Base-by-base conservation (phyloP, 192 early-diverging fungal genomes). In the Entomortierella lignicola region DNA sequence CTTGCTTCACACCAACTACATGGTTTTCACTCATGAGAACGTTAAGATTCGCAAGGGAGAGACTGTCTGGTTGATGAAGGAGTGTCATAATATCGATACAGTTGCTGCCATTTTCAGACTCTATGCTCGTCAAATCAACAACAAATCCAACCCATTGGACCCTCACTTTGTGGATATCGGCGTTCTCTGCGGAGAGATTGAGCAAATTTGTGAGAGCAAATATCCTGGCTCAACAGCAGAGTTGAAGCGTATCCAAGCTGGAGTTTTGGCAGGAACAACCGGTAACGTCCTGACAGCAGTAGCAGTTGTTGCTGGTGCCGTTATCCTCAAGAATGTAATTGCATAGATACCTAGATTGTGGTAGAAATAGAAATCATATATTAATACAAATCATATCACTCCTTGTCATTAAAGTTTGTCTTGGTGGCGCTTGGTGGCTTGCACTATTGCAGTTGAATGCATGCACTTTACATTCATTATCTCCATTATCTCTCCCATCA, bases 41-140 rank as follows among this genome's bases (percentile, higher is more conserved):
- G 92, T 95, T 64, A 99, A 99, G 85, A 99, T 99, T 73, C 93
- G 97, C 67, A 95, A 93, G 81, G 93, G 93, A 41, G 90, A 93
- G 81, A 88, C 93, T 29, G 84, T 94, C 27, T 88, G 88, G 77
- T 69, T 95, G 51, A 94, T 94, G 60, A 79, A 88, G 56, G 77
- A 84, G 54, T 82, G 85, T 20, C 85, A 74, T 30, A 82, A 72
- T 41, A 81, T 91, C 43, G 85, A 89, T 44, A 83, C 72, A 34
- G 91, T 92, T 4, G 85, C 89, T 57, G 79, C 82, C 25, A 87
- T 91, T 51, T 92, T 94, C 71, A 84, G 90, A 71, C 29, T 85
- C 39, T 94, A 92, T 69, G 57, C 90, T 23, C 84, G 85, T n/a
- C 69, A 81, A 55, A 83, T 94, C 59, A 88, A 88, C 63, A 60